These are phyloP conservation scores for Tephrocybe sp. DNA, from an alignment of 768 basidiomycete species.

Conservation along the genomic window DNA sequence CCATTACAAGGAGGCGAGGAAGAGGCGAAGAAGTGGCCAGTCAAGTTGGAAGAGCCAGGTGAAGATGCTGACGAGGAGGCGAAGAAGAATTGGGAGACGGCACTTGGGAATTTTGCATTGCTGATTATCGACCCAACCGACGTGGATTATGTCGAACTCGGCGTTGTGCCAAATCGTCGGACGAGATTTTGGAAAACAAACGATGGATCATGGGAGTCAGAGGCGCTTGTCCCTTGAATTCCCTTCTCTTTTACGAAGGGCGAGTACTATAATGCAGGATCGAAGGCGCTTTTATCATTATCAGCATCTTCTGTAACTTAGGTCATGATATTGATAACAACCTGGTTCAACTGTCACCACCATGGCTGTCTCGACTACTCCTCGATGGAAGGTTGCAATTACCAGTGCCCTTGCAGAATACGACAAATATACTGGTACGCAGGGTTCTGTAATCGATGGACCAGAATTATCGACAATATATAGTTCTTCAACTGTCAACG, in stretches of 20 bases:
- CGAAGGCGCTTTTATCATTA: no score
- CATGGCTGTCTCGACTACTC: constrained; percentile 23
- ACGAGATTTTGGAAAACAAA: constrained; percentile 42
- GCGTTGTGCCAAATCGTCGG: constrained; percentile 47
- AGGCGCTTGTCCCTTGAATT: constrained; percentile 59
- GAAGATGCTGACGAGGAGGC: constrained; percentile 38
- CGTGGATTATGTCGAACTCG: constrained; percentile 70
- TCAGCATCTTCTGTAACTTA: no score
- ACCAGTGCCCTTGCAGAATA: constrained; percentile 38
- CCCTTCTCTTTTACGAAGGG: constrained; percentile 22
- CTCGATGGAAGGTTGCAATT: constrained; percentile 50
- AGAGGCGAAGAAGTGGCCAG: constrained; percentile 63
- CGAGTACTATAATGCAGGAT: no score
- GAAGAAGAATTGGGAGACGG: constrained; percentile 46
- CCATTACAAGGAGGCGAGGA: constrained; percentile 49
- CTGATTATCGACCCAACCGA: constrained; percentile 66
- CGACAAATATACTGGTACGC: constrained; percentile 26
- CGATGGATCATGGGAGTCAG: constrained; percentile 52
- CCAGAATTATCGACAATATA: not conserved
- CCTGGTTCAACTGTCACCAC: not conserved
- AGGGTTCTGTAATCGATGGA: not conserved
- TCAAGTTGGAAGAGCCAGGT: constrained; percentile 45
- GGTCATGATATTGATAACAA: not conserved
- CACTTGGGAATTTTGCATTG: constrained; percentile 68
- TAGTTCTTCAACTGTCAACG: constrained; percentile 64